Base-by-base conservation (phyloP, 2,329 filamentous ascomycete species). In the Trichoderma sp. region DNA sequence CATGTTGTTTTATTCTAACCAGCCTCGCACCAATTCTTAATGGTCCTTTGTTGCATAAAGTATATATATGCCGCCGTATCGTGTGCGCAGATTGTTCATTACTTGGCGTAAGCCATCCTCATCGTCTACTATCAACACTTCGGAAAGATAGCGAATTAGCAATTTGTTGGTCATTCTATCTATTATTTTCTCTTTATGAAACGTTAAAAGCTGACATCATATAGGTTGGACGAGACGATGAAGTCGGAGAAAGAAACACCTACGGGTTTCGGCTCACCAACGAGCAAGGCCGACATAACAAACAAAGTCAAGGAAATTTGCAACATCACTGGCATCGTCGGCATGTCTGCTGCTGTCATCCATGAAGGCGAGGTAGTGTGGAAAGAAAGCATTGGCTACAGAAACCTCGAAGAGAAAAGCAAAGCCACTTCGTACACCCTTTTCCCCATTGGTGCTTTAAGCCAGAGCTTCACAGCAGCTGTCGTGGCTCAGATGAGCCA, bases 391-490 rank as follows among this genome's bases (percentile, higher is more conserved):
- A 64, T 64, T 7, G 60, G 60, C 2, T 54, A 54, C 60, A 1
- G 54, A 7, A 4, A 56, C 54, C 11, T 34, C 13, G 18, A 34
- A 2, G n/a, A 55, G 8, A 54, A 54, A 30, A 8, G 4, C 3
- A 32, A 24, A 16, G 49, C 54, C 18, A 14, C 34, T 51, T 14
- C 21, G 4, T 21, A 43, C 14, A 64, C 60, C 30, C 8, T 54
- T 28, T 54, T 54, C 21, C 46, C 30, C 16, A 26, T 64, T 18
- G 60, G 46, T 21, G 46, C 60, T 37, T 26, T 64, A 32, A 39
- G 28, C 21, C 46, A 64, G 26, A 24, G 21, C n/a, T 64, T 64
- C 37, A 64, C 49, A 21, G 60, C 30, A n/a, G 46, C 30, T 64
- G 52, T 49, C 46, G 21, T 54, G 10, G 32, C 21, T 64, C 30